These are phyloP conservation scores for Coniosporium tulheliwenetii DNA, from an alignment of 2,329 filamentous ascomycete genomes.

Conservation along the genomic window DNA sequence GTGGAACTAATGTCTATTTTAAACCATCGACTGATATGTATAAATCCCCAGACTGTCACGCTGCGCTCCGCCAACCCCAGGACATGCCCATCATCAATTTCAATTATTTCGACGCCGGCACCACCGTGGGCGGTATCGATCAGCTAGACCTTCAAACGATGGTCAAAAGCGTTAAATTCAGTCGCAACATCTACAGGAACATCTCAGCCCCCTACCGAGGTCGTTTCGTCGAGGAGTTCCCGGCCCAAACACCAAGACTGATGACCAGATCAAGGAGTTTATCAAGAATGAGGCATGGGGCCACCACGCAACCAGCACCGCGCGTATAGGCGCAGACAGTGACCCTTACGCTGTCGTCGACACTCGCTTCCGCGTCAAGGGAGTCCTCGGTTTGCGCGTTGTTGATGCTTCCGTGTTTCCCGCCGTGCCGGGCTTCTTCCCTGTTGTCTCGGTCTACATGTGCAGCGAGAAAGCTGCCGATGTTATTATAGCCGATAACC, in stretches of 20 bases:
- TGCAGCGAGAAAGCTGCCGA: conserved; percentile 47
- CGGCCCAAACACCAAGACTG: conserved; percentile 22
- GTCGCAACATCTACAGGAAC: conserved; percentile 21
- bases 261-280: conserved; percentile 30
- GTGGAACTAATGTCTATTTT: too few species aligned
- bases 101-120: conserved; percentile 39
- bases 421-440: conserved; percentile 38
- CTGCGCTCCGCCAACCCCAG: conserved; percentile 44
- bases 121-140: conserved; percentile 23
- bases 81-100: conserved; percentile 48
- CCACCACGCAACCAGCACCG: conserved; percentile 42
- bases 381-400: conserved; percentile 39
- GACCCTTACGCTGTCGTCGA: conserved; percentile 42
- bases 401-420: conserved; percentile 47
- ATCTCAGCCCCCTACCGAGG: conserved; percentile 14
- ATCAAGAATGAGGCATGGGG: conserved; percentile 37
- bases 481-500: conserved; percentile 24
- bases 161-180: conserved; percentile 38
- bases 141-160: conserved; percentile 37
- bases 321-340: conserved; percentile 36
- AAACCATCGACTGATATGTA: too few species aligned
- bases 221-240: conserved; percentile 23
- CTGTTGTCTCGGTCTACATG: conserved; percentile 37
- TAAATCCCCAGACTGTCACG: conserved; percentile 28
- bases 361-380: conserved; percentile 39